These are phyloP conservation scores for Talaromyces sp. DNA, from an alignment of 2,329 filamentous ascomycete species.

Conservation along the genomic window DNA sequence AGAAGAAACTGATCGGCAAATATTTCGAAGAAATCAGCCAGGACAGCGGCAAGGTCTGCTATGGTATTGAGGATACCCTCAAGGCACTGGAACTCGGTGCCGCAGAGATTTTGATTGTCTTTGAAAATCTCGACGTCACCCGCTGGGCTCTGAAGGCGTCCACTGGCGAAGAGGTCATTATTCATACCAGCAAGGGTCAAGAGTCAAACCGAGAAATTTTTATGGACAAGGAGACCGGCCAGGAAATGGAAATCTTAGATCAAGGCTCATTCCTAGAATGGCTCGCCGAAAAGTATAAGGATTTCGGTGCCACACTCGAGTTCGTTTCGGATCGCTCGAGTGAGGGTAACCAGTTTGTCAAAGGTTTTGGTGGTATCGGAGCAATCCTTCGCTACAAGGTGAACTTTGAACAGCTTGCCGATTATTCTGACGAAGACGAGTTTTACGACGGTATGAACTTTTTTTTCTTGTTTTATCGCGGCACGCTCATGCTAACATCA, in stretches of 20 bases:
- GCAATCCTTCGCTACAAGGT: slow-evolving; percentile 98
- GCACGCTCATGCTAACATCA: slow-evolving; percentile 5
- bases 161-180: slow-evolving; percentile 64
- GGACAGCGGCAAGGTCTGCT: slow-evolving; percentile 94
- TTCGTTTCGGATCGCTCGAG: slow-evolving; percentile 97
- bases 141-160: slow-evolving; percentile 85
- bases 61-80: slow-evolving; percentile 94
- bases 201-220: slow-evolving; percentile 79
- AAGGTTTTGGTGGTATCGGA: slow-evolving; percentile 97
- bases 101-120: slow-evolving; percentile 90
- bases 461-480: slow-evolving; percentile 4
- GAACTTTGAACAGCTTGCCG: slow-evolving; percentile 98
- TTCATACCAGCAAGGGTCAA: slow-evolving; percentile 85
- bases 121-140: slow-evolving; percentile 92
- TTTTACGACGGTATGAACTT: slow-evolving; percentile 67
- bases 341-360: slow-evolving; percentile 99
- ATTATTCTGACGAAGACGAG: slow-evolving; percentile 85
- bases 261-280: slow-evolving; percentile 96
- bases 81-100: slow-evolving; percentile 96
- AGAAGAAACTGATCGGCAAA: slow-evolving; percentile 98
- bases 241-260: slow-evolving; percentile 92
- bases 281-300: slow-evolving; percentile 97
- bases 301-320: slow-evolving; percentile 91
- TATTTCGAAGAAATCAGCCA: slow-evolving; percentile 99
- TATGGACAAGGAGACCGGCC: slow-evolving; percentile 90